These are phyloP conservation scores for Lentinula edodes DNA, from an alignment of 768 basidiomycete genomes.

Conservation along the genomic window DNA sequence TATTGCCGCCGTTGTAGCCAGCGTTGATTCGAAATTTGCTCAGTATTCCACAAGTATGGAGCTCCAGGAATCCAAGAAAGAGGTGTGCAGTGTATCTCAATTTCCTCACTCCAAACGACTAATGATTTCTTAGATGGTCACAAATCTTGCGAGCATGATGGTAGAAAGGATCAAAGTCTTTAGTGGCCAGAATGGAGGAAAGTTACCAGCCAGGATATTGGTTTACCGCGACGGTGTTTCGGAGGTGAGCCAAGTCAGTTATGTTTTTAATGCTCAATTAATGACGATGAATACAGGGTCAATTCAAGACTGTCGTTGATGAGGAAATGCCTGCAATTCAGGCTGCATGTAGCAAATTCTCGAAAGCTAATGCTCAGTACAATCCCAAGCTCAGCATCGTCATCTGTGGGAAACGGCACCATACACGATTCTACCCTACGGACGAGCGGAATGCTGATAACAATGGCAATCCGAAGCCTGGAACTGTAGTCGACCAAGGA, in stretches of 20 bases:
- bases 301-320: conserved; percentile 57
- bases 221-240: conserved; percentile 84
- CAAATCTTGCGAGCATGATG: conserved; percentile 61
- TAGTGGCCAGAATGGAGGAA: conserved; percentile 31
- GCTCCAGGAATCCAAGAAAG: conserved; percentile 70
- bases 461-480: conserved; percentile 71
- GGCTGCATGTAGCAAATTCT: conserved; percentile 49
- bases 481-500: conserved; percentile 79
- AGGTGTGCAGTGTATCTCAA: conserved; percentile 37
- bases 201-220: conserved; percentile 61
- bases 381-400: conserved; percentile 63
- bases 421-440: conserved; percentile 63
- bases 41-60: conserved; percentile 74
- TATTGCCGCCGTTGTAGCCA: conserved; percentile 83
- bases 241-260: conserved; percentile 40
- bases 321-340: conserved; percentile 64
- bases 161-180: conserved; percentile 56
- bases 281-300: conserved; percentile 48
- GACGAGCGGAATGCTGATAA: conserved; percentile 43
- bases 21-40: conserved; percentile 52
- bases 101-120: neutral
- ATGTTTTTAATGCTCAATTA: neutral
- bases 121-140: conserved; percentile 57
- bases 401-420: conserved; percentile 62
- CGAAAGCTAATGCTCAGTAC: conserved; percentile 31